Evolutionary conservation across 2,329 filamentous ascomycete genomes (phyloP), one percentile per base, ranked within the genome.

Genomic region (Pyrenochaeta sp.): DNA sequence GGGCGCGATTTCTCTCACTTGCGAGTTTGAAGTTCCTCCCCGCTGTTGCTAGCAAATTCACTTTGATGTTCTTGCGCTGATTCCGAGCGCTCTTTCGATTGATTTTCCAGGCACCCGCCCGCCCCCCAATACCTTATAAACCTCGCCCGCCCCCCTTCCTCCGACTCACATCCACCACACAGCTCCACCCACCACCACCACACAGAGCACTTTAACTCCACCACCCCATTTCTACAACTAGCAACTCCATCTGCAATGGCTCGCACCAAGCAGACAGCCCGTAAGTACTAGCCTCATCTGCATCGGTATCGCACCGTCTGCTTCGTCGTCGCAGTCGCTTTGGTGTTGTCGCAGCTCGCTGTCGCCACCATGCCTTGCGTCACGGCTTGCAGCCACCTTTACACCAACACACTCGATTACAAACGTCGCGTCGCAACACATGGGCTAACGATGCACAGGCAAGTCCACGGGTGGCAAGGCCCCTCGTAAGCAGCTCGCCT

Each of bases 401-500:
- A 62, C 48, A 54, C 36, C 3, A n/a, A 3, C 4, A 13, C 4
- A 19, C 15, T 19, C 5, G 13, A n/a, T 19, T 8, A n/a, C 36
- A n/a, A 8, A 19, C 36, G 13, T 39, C 15, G 36, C 36, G 55
- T 46, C 54, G 47, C 59, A 59, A 50, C 52, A 53, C 46, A 50
- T 45, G 43, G 19, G 52, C 64, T 74, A 72, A 81, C 76, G 71
- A 60, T 58, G 57, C 50, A 80, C 76, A 88, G 87, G 88, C 81
- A 90, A 97, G 84, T 88, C 86, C 79, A 88, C 86, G 80, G 87
- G 87, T 88, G 87, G 87, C 84, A 90, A 90, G 82, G 87, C 87
- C 77, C 87, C 87, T 72, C 86, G 87, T 83, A 99, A 99, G 92
- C 93, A 97, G 89, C 93, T 98, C 78, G 94, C 94, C 75, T 97